Evolutionary conservation across 331 rosid species (phyloP), one percentile per base, ranked within the genome.

Genomic region (Pyracantha coccinea): DNA sequence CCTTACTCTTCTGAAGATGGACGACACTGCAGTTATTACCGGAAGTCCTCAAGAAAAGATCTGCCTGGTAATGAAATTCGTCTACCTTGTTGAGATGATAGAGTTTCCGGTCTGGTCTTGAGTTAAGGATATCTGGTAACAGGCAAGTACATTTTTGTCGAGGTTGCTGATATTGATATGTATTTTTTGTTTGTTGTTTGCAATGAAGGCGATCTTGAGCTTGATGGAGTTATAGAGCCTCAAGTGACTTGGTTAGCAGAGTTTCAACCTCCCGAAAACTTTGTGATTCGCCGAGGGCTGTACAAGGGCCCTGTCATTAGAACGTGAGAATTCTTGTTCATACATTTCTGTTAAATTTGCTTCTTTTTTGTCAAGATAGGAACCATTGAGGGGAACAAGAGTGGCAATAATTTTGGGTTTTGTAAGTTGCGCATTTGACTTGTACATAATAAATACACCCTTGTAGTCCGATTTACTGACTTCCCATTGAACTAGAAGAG

Each of bases 281-380:
- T 91, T 83, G 97, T 91, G 87, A 93, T 93, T 70, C 85, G 86
- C 83, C 87, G 97, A 88, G 98, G 92, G 86, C 86, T 73, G 81
- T 93, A 93, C 92, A 87, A 71, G 78, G 98, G 98, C 78, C 98
- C 97, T 59, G 87, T 88, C 76, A 91, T 93, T 80, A 88, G 94
- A 91, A 87, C 92, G 41, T 93, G 85, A 91, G 77, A 75, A 64
- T 79, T 74, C 77, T 20, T 80, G 84, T 72, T 68, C 32, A 64
- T 75, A 84, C 88, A 75, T 35, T 79, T 66, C 47, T 82, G 78
- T 71, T 44, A n/a, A 83, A 83, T 80, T 73, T 74, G 85, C 75
- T 35, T 35, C 41, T 35, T 69, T 62, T 78, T 61, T 71, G 65
- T 77, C 69, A 52, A 81, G 78, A 68, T 77, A 79, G 85, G 84